Evolutionary conservation across 495 filamentous ascomycete species (phyloP), one percentile per base, ranked within the genome.

Genomic region (Achaetomiella virescens): DNA sequence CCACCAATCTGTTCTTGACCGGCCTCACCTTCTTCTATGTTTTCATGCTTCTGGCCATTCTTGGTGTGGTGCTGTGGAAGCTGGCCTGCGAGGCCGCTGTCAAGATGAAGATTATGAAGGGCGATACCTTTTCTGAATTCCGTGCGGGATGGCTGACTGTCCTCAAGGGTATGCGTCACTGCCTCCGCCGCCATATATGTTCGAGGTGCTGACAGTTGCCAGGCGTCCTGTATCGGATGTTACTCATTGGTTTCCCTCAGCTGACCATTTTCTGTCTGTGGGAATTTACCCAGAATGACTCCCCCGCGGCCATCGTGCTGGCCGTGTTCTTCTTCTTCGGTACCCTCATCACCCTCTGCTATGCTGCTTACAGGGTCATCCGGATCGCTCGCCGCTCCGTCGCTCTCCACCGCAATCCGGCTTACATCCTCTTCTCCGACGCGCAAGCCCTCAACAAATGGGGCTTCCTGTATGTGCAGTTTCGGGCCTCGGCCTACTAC

Each of bases 391-490:
- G 86, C 59, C 87, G 90, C 52, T 96, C 91, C 6, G 84, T 96
- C 52, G 72, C 81, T 11, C 88, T 96, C 81, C 92, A 98, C 79
- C 90, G 90, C 67, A 98, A 97, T 69, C 92, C 93, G 11, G 92
- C 90, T 44, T 97, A 97, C 65, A 96, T 97, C 61, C 82, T 98
- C 36, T 98, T 95, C 76, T 96, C 93, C 8, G 93, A 98, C 64
- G 90, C 91, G 10, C 79, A 87, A 47, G 84, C 88, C 33, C 75
- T 98, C 55, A 97, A 98, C 82, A 95, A 96, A 75, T 97, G 93
- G 93, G 93, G 93, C 15, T 98, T 97, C 75, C 75, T 98, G 27
- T 98, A 98, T 67, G 89, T 98, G 53, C 93, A 97, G 69, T 97
- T 96, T 77, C 87, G 91, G 54, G 92, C 93, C 20, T 92, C 92